Evolutionary conservation across 169 alveolate genomes (phyloP).

Genomic region (Plasmodium gaboni): DNA sequence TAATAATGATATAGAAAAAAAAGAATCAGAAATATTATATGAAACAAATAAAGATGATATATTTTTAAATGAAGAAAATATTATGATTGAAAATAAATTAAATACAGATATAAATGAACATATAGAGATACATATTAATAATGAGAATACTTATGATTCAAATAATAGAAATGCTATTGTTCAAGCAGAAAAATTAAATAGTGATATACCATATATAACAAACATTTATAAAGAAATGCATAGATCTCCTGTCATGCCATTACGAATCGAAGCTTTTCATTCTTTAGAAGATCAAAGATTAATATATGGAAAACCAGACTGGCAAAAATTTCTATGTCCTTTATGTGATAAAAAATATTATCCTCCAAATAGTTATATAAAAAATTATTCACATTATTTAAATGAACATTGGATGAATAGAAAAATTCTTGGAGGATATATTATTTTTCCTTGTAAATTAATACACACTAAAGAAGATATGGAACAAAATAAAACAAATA

Average conservation of each 20-base stretch:
- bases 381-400: constrained; percentile 75
- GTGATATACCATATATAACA: constrained; percentile 66
- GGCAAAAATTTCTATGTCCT: constrained; percentile 81
- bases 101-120: not conserved
- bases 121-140: not conserved
- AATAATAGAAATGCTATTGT: constrained; percentile 21
- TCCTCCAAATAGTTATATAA: constrained; percentile 75
- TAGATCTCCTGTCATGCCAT: constrained; percentile 80
- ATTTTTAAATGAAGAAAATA: not conserved
- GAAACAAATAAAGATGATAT: too few species aligned
- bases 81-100: not conserved
- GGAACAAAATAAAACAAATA: not conserved
- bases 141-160: not conserved
- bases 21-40: too few species aligned
- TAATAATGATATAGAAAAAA: too few species aligned
- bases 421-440: constrained; percentile 78
- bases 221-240: constrained; percentile 74
- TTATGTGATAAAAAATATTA: constrained; percentile 75
- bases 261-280: constrained; percentile 82
- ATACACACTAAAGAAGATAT: constrained; percentile 14
- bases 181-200: constrained; percentile 64
- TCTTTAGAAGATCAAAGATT: constrained; percentile 80
- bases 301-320: constrained; percentile 74
- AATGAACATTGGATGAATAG: constrained; percentile 77
- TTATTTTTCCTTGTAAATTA: constrained; percentile 82